These are phyloP conservation scores for Saccharum hybrid DNA, from an alignment of 202 grass and related monocot species.

Conservation along the genomic window DNA sequence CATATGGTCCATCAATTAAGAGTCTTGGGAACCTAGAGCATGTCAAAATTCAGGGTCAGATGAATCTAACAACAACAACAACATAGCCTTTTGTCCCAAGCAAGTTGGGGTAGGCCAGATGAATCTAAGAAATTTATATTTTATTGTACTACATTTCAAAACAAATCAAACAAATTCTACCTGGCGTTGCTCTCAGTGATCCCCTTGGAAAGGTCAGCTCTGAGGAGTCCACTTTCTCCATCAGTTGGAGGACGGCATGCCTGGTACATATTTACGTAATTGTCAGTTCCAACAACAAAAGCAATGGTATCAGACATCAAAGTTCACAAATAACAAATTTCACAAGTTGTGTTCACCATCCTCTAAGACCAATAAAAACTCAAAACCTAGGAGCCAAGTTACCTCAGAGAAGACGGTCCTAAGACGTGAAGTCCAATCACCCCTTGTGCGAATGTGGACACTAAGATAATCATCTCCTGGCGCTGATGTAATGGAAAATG, in stretches of 20 bases:
- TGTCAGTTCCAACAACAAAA: conserved; percentile 25
- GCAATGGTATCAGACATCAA: background rate
- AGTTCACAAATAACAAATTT: background rate
- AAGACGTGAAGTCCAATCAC: conserved; percentile 89
- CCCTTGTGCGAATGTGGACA: conserved; percentile 86
- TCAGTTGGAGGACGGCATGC: conserved; percentile 60
- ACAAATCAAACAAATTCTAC: conserved; percentile 46
- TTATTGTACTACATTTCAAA: background rate
- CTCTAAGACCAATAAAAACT: conserved; percentile 10
- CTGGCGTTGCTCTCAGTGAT: conserved; percentile 46
- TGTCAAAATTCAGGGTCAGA: background rate
- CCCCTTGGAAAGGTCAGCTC: conserved; percentile 73
- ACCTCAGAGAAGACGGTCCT: conserved; percentile 86
- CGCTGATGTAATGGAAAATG: conserved; percentile 95
- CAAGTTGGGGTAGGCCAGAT: too few relatives aligned
- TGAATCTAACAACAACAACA: too few relatives aligned
- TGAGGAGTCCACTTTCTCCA: conserved; percentile 77
- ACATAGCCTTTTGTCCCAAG: too few relatives aligned
- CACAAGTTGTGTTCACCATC: background rate
- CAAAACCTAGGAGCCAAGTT: conserved; percentile 1
- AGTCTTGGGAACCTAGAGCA: conserved; percentile 77
- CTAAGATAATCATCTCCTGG: conserved; percentile 86
- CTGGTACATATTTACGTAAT: conserved; percentile 52
- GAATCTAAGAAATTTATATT: conserved; percentile 2
- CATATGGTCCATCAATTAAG: conserved; percentile 88